These are phyloP conservation scores for Andalucia godoyi DNA, from an alignment of 78 protist genomes.

Conservation along the genomic window DNA sequence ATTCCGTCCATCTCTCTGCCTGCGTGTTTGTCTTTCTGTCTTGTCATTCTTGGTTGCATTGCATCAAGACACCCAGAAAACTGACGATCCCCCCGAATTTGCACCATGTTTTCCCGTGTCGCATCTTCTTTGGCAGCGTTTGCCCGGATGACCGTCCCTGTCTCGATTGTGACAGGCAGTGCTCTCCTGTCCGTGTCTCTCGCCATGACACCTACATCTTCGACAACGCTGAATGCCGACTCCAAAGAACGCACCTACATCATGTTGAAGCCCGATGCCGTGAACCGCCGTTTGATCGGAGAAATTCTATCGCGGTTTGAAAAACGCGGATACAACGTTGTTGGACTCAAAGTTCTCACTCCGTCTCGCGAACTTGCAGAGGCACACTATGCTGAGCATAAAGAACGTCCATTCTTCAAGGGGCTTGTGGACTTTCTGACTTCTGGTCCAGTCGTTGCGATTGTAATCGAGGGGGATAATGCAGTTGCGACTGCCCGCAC, in stretches of 20 bases:
- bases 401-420: conserved; percentile 44
- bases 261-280: conserved; percentile 71
- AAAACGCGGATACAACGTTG: conserved; percentile 60
- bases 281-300: conserved; percentile 58
- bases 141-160: no score
- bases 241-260: conserved; percentile 53
- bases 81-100: no score
- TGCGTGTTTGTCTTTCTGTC: no score
- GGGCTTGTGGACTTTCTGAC: conserved; percentile 41
- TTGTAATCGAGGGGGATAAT: conserved; percentile 72
- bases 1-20: no score
- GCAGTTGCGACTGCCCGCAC: conserved; percentile 38
- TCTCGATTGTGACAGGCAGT: no score
- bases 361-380: conserved; percentile 43
- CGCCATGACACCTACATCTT: no score
- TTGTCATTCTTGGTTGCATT: no score
- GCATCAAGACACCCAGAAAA: no score
- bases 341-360: conserved; percentile 48
- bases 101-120: no score
- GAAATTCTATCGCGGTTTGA: conserved; percentile 75
- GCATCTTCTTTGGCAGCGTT: no score
- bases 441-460: conserved; percentile 75
- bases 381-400: conserved; percentile 57
- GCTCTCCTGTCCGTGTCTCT: no score
- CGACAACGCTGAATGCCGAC: no score